Evolutionary conservation across 106 monocot species (phyloP).

Genomic region (Allium cepa): DNA sequence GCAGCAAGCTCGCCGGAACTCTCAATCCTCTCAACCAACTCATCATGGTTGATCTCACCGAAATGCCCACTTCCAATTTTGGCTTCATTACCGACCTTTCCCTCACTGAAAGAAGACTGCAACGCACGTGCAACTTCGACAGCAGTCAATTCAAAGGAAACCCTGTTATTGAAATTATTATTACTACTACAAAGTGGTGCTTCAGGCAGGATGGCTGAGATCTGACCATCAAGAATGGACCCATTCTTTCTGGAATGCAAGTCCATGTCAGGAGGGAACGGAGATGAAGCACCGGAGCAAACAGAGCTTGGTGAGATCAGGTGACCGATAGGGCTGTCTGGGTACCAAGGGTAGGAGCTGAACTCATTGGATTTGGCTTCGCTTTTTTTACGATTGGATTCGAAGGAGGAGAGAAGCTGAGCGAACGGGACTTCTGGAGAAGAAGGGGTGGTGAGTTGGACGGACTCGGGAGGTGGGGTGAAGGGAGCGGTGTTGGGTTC

Average conservation of each 20-base stretch:
- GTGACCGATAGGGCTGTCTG: conserved; percentile 74
- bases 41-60: conserved; percentile 10
- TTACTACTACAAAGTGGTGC: background rate
- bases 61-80: background rate
- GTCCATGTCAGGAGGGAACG: conserved; percentile 59
- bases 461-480: conserved; percentile 81
- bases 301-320: conserved; percentile 75
- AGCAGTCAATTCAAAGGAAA: conserved; percentile 74
- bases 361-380: conserved; percentile 34
- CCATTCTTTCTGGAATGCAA: conserved; percentile 21
- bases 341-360: conserved; percentile 56
- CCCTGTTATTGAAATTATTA: conserved; percentile 7
- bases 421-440: conserved; percentile 98
- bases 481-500: conserved; percentile 90
- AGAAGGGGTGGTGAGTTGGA: conserved; percentile 77
- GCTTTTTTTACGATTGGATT: conserved; percentile 23
- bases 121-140: conserved; percentile 38
- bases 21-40: conserved; percentile 31
- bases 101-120: conserved; percentile 4
- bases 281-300: conserved; percentile 75
- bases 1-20: conserved; percentile 26
- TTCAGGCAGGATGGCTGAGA: conserved; percentile 10
- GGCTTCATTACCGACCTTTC: conserved; percentile 1
- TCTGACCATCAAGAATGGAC: conserved; percentile 45
- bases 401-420: conserved; percentile 38